Evolutionary conservation across 441 rosid species (phyloP), one percentile per base, ranked within the genome.

Genomic region (Gossypium gossypioides): DNA sequence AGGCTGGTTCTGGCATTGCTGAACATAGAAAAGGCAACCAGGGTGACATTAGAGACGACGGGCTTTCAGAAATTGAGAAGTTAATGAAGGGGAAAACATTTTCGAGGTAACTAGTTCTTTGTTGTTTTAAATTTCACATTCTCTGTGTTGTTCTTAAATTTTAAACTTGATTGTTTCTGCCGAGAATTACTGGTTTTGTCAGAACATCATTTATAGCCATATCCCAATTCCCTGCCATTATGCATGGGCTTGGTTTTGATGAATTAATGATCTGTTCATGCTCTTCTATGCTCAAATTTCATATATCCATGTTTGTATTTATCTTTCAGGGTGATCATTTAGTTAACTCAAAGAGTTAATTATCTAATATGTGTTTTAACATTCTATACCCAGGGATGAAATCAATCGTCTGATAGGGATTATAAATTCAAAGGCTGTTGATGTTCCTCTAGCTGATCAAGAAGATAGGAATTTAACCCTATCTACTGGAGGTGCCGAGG

Each of bases 11-110:
- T 56, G 83, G 59, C n/a, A 54, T 68, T 68, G 79, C 78, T 51
- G 81, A 79, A 76, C 62, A 73, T 34, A 71, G 62, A 73, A 76
- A 71, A 51, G 80, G 69, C 63, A 67, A 72, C 67, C 68, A 66
- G 64, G 78, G 52, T 73, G 65, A 71, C 6, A 42, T 52, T 12
- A 68, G 73, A 69, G 83, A 81, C 65, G 60, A 64, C 67, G 81
- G 75, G 51, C 65, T 91, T 74, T 81, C 87, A 70, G 89, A 86
- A 74, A 87, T 94, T 72, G 97, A 89, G 83, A 84, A 79, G 81
- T 80, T 91, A 69, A 69, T 94, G 79, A 81, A 79, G 79, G 88
- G 86, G 27, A 87, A 83, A 79, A 78, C 55, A 4, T 86, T 87
- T 79, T 90, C 98, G 46, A 85, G 86, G 97, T 90, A 81, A 72